These are phyloP conservation scores for Chalciporus sp. DNA, from an alignment of 1,284 basidiomycete genomes.

Conservation along the genomic window DNA sequence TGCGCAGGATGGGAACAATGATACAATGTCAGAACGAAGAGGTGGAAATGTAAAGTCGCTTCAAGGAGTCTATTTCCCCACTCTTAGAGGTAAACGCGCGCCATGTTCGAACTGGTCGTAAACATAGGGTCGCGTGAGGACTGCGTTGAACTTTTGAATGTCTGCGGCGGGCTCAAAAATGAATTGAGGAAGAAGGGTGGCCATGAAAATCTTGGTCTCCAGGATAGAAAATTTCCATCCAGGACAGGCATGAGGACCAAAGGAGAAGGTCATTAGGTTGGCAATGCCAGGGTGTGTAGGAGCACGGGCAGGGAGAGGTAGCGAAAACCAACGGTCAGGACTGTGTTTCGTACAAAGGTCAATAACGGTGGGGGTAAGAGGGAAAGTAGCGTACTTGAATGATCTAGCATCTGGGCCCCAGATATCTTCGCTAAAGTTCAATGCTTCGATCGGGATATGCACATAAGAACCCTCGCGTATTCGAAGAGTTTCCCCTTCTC, in stretches of 20 bases:
- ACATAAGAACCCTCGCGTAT: constrained; percentile 55
- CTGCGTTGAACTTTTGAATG: constrained; percentile 48
- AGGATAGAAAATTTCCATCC: constrained; percentile 48
- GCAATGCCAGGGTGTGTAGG: constrained; percentile 46
- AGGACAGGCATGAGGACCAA: constrained; percentile 51
- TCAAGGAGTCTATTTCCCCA: constrained; percentile 22
- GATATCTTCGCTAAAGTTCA: constrained; percentile 50
- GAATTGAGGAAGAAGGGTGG: constrained; percentile 45
- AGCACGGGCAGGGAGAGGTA: constrained; percentile 38
- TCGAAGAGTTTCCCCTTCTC: constrained; percentile 33
- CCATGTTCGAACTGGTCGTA: constrained; percentile 40
- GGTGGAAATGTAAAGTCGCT: constrained; percentile 16
- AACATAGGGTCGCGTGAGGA: constrained; percentile 51
- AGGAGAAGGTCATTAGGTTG: constrained; percentile 56
- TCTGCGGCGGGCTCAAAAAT: constrained; percentile 44
- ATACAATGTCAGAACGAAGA: too few relatives aligned
- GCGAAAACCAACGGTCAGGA: constrained; percentile 53
- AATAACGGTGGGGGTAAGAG: not conserved
- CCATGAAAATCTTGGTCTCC: constrained; percentile 53
- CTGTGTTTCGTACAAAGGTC: constrained; percentile 26
- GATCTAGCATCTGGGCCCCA: constrained; percentile 53
- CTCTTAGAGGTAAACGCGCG: constrained; percentile 42
- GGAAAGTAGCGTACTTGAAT: constrained; percentile 46
- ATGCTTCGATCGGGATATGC: constrained; percentile 58
- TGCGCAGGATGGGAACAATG: not conserved